Percentiles rank a stretch among this genome's conserved stretches.
Evolutionary conservation across 1,284 basidiomycete genomes (phyloP).

Genomic region (Papiliotrema flavescens): DNA sequence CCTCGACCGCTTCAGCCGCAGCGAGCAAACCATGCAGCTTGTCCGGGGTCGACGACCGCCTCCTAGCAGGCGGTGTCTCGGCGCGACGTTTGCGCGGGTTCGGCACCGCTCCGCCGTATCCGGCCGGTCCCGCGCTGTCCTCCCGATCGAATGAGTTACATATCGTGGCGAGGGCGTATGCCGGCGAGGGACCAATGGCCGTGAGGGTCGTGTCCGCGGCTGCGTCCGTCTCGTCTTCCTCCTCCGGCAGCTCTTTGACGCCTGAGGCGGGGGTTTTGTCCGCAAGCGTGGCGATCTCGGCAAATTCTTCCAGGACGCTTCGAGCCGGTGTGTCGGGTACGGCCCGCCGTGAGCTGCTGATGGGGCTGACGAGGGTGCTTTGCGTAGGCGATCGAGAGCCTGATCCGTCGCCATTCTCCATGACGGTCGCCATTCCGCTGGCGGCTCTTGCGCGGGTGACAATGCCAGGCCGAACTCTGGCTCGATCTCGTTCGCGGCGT

Average conservation of each 20-base stretch:
- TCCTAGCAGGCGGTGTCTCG: slow-evolving; percentile 13
- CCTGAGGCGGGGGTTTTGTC: slow-evolving; percentile 34
- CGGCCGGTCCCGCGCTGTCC: background rate
- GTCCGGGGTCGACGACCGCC: slow-evolving; percentile 30
- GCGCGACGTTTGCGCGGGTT: slow-evolving; percentile 27
- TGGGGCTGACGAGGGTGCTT: slow-evolving; percentile 39
- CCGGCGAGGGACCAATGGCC: slow-evolving; percentile 14
- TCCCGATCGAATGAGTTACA: slow-evolving; percentile 20
- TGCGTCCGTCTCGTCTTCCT: too few relatives aligned
- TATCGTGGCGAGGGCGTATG: slow-evolving; percentile 19
- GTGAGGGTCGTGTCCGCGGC: too few relatives aligned
- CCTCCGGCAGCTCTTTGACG: slow-evolving; percentile 27
- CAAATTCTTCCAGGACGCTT: slow-evolving; percentile 43
- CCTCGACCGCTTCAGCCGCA: slow-evolving; percentile 44
- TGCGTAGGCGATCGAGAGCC: slow-evolving; percentile 30
- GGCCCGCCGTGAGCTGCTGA: slow-evolving; percentile 27
- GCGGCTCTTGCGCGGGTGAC: slow-evolving; percentile 4
- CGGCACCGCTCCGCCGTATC: background rate
- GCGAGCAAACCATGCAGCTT: slow-evolving; percentile 40
- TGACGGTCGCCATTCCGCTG: background rate
- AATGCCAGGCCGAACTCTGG: slow-evolving; percentile 4
- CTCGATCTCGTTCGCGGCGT: background rate
- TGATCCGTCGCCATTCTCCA: too few relatives aligned
- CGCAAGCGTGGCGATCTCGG: slow-evolving; percentile 38
- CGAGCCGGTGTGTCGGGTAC: slow-evolving; percentile 41